Evolutionary conservation across 148 eudicot species (phyloP).

Genomic region (Rhododendron vialii): DNA sequence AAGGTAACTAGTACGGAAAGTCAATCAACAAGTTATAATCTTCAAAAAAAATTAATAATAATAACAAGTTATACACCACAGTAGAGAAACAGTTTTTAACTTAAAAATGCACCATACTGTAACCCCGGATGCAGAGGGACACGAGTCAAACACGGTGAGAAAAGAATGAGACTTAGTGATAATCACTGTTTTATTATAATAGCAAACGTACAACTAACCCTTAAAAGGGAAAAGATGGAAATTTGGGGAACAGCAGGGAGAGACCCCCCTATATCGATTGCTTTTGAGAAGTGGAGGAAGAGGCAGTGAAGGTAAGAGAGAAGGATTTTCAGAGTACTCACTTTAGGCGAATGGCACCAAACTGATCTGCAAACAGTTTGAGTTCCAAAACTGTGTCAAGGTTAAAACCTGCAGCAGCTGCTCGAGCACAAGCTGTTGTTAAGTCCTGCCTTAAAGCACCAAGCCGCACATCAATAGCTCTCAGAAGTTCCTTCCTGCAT

Average conservation of each 20-base stretch:
- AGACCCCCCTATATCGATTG: neutral
- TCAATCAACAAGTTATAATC: too few species aligned
- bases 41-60: too few species aligned
- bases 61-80: neutral
- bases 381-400: slow-evolving; percentile 66
- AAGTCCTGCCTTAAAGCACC: slow-evolving; percentile 72
- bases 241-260: neutral
- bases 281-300: neutral
- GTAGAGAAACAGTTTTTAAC: neutral
- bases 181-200: neutral
- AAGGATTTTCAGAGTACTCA: slow-evolving; percentile 27
- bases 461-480: slow-evolving; percentile 93
- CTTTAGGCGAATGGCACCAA: slow-evolving; percentile 89
- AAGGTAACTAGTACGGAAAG: neutral
- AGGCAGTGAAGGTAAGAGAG: neutral
- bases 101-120: neutral
- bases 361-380: slow-evolving; percentile 76
- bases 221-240: neutral
- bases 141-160: neutral
- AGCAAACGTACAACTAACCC: neutral
- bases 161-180: neutral
- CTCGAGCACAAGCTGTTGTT: slow-evolving; percentile 60
- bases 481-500: slow-evolving; percentile 86
- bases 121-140: neutral
- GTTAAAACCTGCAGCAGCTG: slow-evolving; percentile 86